phyloP scores from a whole-genome alignment of 805 yeast species.

The Suhomyces xylopsoci region DNA sequence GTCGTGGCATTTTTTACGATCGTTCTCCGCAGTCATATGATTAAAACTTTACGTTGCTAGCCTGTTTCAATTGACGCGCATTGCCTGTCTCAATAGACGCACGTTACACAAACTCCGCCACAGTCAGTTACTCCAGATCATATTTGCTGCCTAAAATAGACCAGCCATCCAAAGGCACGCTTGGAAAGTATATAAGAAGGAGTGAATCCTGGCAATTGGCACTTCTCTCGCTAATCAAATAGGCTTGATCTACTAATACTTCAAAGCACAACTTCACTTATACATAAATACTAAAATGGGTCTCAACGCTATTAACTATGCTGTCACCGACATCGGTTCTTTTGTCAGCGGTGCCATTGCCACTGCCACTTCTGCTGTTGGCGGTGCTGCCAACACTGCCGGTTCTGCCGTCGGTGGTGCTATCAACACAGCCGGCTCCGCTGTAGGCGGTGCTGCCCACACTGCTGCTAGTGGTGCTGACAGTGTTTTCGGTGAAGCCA shows the following conservation, averaged over 20 bases:
- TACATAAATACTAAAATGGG: slow-evolving; percentile 12
- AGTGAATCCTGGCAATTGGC: not conserved
- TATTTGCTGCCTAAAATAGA: not conserved
- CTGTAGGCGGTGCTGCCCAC: slow-evolving; percentile 9
- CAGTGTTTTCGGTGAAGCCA: slow-evolving; percentile 13
- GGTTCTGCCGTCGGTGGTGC: slow-evolving; percentile 14
- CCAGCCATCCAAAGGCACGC: not conserved
- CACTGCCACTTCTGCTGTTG: slow-evolving; percentile 11
- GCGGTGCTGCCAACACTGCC: slow-evolving; percentile 9
- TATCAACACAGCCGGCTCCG: slow-evolving; percentile 7
- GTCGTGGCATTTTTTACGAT: not conserved
- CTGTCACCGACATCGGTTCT: slow-evolving; percentile 14
- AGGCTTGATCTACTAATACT: not conserved
- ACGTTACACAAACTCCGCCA: not conserved
- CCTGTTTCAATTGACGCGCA: not conserved
- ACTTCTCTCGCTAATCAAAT: not conserved
- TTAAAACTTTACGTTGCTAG: not conserved
- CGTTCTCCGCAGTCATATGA: not conserved
- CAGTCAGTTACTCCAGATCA: not conserved
- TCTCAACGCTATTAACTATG: slow-evolving; percentile 31
- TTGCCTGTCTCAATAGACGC: not conserved
- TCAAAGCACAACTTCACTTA: not conserved
- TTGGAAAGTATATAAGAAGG: not conserved
- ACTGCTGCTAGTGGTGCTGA: slow-evolving; percentile 12
- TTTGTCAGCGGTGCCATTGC: slow-evolving; percentile 8